Conservation (phyloP, 257 asterid genomes). For the Plectranthus barbatus region DNA sequence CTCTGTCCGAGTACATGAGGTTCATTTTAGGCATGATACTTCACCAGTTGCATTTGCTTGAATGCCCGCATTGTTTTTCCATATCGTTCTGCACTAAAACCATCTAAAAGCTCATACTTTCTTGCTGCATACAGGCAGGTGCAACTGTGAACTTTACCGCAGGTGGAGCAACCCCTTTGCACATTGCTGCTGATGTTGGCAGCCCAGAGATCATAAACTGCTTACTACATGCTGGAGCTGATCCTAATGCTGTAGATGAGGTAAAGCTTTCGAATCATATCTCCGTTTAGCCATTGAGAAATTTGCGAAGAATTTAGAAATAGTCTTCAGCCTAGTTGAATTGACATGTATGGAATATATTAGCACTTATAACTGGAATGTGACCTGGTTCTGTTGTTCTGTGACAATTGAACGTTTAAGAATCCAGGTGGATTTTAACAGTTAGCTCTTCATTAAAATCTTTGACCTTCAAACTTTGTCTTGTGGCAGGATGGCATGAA, state of each 20-base stretch:
- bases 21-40: background rate
- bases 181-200: slow-evolving; percentile 86
- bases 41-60: background rate
- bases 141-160: slow-evolving; percentile 67
- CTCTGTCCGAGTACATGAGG: background rate
- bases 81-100: background rate
- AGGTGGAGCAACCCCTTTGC: slow-evolving; percentile 92
- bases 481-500: slow-evolving; percentile 65
- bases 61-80: background rate
- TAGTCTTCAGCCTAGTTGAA: too few species aligned
- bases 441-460: background rate
- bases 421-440: background rate
- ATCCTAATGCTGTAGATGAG: slow-evolving; percentile 76
- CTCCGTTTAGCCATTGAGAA: background rate
- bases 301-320: background rate
- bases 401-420: background rate
- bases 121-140: slow-evolving; percentile 63
- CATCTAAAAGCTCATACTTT: slow-evolving; percentile 7
- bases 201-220: slow-evolving; percentile 59
- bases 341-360: too few species aligned
- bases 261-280: slow-evolving; percentile 26
- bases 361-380: too few species aligned
- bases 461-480: slow-evolving; percentile 3
- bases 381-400: too few species aligned
- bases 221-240: slow-evolving; percentile 85